Percentiles rank a stretch among this genome's conserved stretches.
phyloP scores from a whole-genome alignment of 2,329 filamentous ascomycete genomes.

The Ophiostoma sp. region DNA sequence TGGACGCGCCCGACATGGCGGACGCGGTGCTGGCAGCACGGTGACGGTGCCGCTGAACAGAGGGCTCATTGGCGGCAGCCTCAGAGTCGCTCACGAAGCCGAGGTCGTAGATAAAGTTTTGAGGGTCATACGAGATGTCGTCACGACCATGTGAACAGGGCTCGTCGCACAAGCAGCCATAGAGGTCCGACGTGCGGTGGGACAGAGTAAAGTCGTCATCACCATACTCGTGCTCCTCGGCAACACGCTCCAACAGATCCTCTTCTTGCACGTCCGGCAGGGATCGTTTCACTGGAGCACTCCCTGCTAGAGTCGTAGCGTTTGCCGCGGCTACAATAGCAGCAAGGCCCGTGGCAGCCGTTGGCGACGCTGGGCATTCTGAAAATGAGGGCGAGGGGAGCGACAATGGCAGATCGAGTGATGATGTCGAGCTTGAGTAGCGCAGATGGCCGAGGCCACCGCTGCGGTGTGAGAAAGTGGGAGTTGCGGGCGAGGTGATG shows the following conservation, averaged over 20 bases:
- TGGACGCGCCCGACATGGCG: conserved; percentile 22
- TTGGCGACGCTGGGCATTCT: conserved; percentile 59
- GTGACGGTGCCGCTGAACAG: conserved; percentile 12
- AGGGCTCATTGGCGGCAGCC: conserved; percentile 38
- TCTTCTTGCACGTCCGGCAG: conserved; percentile 87
- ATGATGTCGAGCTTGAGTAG: conserved; percentile 74
- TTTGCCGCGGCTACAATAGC: conserved; percentile 51
- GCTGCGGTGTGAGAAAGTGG: conserved; percentile 61
- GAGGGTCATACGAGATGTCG: conserved; percentile 40
- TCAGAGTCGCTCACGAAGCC: conserved; percentile 68
- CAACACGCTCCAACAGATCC: conserved; percentile 70
- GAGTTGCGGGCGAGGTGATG: conserved; percentile 67
- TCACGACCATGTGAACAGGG: conserved; percentile 56
- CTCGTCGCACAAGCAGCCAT: conserved; percentile 70
- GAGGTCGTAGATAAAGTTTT: conserved; percentile 63
- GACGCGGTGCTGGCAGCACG: conserved; percentile 19
- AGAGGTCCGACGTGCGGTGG: conserved; percentile 43
- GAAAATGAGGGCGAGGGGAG: conserved; percentile 35
- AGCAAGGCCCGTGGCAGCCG: conserved; percentile 43
- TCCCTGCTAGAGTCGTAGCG: conserved; percentile 50
- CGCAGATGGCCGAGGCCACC: conserved; percentile 53
- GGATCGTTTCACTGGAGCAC: conserved; percentile 58
- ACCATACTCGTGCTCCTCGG: conserved; percentile 6
- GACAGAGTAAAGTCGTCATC: neutral
- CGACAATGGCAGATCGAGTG: conserved; percentile 61